Base-by-base conservation (phyloP, 192 early-diverging fungal species). In the Mortierella alpina region DNA sequence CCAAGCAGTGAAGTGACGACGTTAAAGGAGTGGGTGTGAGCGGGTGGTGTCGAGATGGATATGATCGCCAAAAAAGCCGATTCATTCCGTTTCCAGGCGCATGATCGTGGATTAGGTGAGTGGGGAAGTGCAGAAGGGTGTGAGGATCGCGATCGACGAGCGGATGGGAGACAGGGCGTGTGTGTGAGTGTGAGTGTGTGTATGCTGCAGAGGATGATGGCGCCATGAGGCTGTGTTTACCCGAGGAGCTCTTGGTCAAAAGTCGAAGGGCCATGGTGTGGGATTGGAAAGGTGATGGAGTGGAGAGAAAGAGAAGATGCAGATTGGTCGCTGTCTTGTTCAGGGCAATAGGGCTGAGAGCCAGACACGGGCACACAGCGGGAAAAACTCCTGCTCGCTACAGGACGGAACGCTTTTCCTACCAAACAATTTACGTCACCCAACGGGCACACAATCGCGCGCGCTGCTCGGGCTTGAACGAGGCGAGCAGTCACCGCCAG, bases 161-260 rank as follows among this genome's bases (percentile, higher is more conserved):
- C 15, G 0, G 40, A 59, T 14, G 58, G 15, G 58, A n/a, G 58
- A 59, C 23, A 17, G 12, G 48, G 14, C 7, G 3, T 8, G 49
- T 49, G 63, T 31, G 58, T 42, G 10, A 13, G 58, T 22, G 54
- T 10, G 31, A 12, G 10, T 8, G 49, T 52, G 53, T 8, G 53
- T 12, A 8, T 55, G n/a, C n/a, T 15, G 17, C 8, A 17, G 22
- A 54, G 17, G 17, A 51, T 1, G 22, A 23, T 20, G 15, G 20
- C 22, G 1, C 11, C 17, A n/a, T 51, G 50, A 15, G 17, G 50
- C 13, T 1, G 7, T 62, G 14, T 20, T 79, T 80, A 80, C 77
- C 77, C 77, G 77, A 72, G 63, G 77, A 72, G 77, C 77, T 80
- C 77, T 80, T 80, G 77, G 77, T 72, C 77, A 80, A 80, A 80